These are phyloP conservation scores for Phytopythium sindhum DNA, from an alignment of 352 stramenopile species.

Conservation along the genomic window DNA sequence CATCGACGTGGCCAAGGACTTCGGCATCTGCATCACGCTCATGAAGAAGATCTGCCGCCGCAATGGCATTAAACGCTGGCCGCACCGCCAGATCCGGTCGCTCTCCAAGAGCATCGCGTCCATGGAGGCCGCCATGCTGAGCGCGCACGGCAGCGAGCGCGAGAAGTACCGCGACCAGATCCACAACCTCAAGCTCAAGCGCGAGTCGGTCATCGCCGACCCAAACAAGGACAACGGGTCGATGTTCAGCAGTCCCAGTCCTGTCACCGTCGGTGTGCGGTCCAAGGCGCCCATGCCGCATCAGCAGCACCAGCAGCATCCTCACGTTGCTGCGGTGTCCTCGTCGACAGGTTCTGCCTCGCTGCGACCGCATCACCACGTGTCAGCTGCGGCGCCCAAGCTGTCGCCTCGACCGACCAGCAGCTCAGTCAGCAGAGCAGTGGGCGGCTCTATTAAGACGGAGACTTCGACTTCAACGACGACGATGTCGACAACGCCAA, in stretches of 20 bases:
- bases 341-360: slow-evolving; percentile 9
- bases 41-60: slow-evolving; percentile 83
- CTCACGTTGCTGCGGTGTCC: not conserved
- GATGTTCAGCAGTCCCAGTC: not conserved
- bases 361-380: slow-evolving; percentile 6
- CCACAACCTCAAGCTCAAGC: slow-evolving; percentile 75
- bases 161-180: slow-evolving; percentile 88
- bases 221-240: slow-evolving; percentile 71
- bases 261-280: slow-evolving; percentile 15
- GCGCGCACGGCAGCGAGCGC: slow-evolving; percentile 65
- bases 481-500: not conserved
- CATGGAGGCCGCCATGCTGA: slow-evolving; percentile 88
- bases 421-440: not conserved
- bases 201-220: slow-evolving; percentile 81
- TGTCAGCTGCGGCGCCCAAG: slow-evolving; percentile 11
- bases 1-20: slow-evolving; percentile 88
- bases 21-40: slow-evolving; percentile 88
- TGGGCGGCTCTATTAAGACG: slow-evolving; percentile 8
- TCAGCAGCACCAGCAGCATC: not conserved
- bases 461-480: slow-evolving; percentile 6
- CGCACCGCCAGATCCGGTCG: slow-evolving; percentile 66
- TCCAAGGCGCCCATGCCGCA: slow-evolving; percentile 22
- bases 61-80: slow-evolving; percentile 62
- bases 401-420: slow-evolving; percentile 23
- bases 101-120: slow-evolving; percentile 86